Percentiles rank a stretch among this genome's conserved stretches.
Evolutionary conservation across 2,329 filamentous ascomycete genomes (phyloP).

Genomic region (Stemphylium lycopersici): DNA sequence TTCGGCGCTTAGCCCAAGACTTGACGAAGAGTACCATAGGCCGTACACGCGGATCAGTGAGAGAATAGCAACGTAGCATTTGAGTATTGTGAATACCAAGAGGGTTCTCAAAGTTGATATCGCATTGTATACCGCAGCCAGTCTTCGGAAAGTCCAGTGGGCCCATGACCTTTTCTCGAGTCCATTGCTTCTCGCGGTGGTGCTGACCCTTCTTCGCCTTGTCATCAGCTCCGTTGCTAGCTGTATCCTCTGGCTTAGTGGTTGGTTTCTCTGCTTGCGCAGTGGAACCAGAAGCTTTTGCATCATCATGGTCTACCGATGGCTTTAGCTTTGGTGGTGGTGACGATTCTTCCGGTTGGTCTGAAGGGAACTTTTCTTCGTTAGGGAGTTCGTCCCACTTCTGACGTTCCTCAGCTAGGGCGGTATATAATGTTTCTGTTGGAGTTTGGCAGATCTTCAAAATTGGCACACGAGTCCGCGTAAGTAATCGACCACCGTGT

Average conservation of each 20-base stretch:
- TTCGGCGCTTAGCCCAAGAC: slow-evolving; percentile 83
- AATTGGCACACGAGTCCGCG: slow-evolving; percentile 81
- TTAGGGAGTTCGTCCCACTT: slow-evolving; percentile 71
- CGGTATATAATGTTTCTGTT: slow-evolving; percentile 62
- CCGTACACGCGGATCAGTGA: slow-evolving; percentile 76
- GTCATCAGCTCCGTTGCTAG: slow-evolving; percentile 10
- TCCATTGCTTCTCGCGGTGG: slow-evolving; percentile 48
- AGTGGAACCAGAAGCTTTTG: slow-evolving; percentile 8
- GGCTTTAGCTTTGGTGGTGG: slow-evolving; percentile 18
- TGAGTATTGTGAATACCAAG: slow-evolving; percentile 83
- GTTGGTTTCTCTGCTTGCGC: slow-evolving; percentile 13
- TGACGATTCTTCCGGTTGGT: slow-evolving; percentile 20
- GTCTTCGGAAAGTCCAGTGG: slow-evolving; percentile 77
- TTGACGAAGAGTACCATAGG: slow-evolving; percentile 86
- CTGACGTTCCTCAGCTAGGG: slow-evolving; percentile 67
- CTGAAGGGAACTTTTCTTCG: slow-evolving; percentile 51
- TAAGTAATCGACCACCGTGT: slow-evolving; percentile 77
- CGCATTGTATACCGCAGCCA: slow-evolving; percentile 82
- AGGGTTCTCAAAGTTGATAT: slow-evolving; percentile 89
- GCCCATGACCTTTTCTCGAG: slow-evolving; percentile 54
- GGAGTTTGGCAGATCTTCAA: slow-evolving; percentile 84
- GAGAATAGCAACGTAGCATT: slow-evolving; percentile 81
- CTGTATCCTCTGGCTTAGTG: slow-evolving; percentile 3
- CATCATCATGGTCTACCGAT: slow-evolving; percentile 12
- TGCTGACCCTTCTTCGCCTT: slow-evolving; percentile 21